phyloP scores from a whole-genome alignment of 441 rosid species.

The Breynia disticha region DNA sequence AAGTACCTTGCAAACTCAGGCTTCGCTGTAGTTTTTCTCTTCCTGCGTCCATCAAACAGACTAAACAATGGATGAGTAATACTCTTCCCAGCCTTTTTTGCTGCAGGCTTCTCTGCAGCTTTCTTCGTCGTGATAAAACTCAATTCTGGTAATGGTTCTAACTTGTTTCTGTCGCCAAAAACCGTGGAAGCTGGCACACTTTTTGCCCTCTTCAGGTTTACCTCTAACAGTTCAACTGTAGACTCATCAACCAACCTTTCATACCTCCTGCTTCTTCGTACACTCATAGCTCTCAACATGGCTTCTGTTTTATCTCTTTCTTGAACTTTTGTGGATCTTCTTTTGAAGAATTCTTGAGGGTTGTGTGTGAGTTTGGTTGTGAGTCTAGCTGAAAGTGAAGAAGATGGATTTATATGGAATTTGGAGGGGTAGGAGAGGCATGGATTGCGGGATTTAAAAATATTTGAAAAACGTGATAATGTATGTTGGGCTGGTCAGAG shows the following conservation, averaged over 20 bases:
- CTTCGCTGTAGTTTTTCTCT: neutral
- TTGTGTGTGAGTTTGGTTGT: neutral
- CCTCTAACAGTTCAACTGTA: conserved; percentile 21
- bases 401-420: neutral
- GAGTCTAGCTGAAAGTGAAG: too few relatives aligned
- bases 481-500: neutral
- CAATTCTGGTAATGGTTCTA: neutral
- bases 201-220: conserved; percentile 28
- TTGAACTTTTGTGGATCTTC: too few relatives aligned
- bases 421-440: neutral
- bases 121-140: neutral
- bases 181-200: conserved; percentile 26
- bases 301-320: conserved; percentile 5
- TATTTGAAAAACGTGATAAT: neutral
- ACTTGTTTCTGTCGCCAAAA: neutral
- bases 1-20: neutral
- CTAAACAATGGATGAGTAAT: neutral
- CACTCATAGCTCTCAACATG: conserved; percentile 74
- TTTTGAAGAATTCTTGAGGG: neutral
- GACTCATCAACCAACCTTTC: conserved; percentile 35
- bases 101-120: neutral
- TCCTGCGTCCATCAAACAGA: neutral
- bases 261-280: conserved; percentile 34
- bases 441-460: neutral
- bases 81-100: neutral